These are phyloP conservation scores for Mucor velutinosus DNA, from an alignment of 371 early-diverging fungal genomes.

Conservation along the genomic window DNA sequence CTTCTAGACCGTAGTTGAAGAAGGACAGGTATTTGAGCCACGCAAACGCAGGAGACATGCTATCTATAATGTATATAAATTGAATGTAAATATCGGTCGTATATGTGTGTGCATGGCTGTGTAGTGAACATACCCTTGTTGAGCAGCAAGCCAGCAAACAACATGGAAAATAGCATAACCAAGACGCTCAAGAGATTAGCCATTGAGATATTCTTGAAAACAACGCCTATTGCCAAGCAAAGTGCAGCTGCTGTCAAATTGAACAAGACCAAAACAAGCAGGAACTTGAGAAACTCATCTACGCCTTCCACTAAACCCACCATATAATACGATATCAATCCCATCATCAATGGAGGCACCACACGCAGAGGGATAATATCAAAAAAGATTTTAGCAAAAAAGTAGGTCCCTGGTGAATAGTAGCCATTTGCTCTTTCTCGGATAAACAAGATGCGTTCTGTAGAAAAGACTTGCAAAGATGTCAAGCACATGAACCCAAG, in stretches of 20 bases:
- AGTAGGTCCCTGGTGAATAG: constrained; percentile 79
- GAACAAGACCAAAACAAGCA: constrained; percentile 86
- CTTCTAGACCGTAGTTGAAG: constrained; percentile 91
- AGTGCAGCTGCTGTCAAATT: constrained; percentile 81
- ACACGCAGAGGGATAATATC: constrained; percentile 87
- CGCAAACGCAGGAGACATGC: constrained; percentile 74
- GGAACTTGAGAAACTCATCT: constrained; percentile 75
- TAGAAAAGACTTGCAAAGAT: constrained; percentile 73
- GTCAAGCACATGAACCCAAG: constrained; percentile 82
- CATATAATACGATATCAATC: constrained; percentile 87
- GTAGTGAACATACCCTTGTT: constrained; percentile 62
- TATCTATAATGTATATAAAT: constrained; percentile 40
- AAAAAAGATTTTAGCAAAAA: constrained; percentile 75
- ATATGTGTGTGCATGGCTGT: background rate
- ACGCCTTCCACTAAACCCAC: constrained; percentile 77
- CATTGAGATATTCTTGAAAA: constrained; percentile 75
- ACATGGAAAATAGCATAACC: constrained; percentile 86
- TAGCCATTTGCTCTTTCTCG: constrained; percentile 87
- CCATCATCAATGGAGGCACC: constrained; percentile 85
- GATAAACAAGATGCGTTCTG: constrained; percentile 76
- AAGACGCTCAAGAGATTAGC: constrained; percentile 80
- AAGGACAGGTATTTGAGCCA: constrained; percentile 84
- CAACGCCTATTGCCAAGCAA: constrained; percentile 80
- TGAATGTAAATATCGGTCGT: background rate
- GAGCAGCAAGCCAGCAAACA: constrained; percentile 88